phyloP scores from a whole-genome alignment of 78 protist genomes.

The Dictyostelium brefeldianum region DNA sequence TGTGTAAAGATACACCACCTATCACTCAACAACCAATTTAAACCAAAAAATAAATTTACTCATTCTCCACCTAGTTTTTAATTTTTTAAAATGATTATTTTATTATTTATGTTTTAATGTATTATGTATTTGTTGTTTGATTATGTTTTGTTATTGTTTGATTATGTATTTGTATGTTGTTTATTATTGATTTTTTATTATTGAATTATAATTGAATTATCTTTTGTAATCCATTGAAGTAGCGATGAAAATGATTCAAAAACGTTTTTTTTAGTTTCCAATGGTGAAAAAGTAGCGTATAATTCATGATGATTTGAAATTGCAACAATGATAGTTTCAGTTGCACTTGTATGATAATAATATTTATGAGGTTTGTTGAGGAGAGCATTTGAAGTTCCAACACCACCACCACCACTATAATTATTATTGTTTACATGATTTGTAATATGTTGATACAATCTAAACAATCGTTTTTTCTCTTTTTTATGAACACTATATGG shows the following conservation, averaged over 20 bases:
- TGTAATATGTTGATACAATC: constrained; percentile 76
- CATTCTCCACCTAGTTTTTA: no score
- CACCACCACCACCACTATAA: no score
- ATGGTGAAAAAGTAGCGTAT: constrained; percentile 81
- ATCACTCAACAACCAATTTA: no score
- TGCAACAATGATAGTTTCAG: constrained; percentile 79
- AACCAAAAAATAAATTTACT: no score
- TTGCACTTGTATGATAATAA: constrained; percentile 63
- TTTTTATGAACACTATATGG: constrained; percentile 51
- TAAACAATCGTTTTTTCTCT: constrained; percentile 72
- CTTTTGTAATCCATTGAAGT: constrained; percentile 83
- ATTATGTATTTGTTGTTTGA: not conserved
- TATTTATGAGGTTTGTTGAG: constrained; percentile 78
- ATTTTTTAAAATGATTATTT: not conserved
- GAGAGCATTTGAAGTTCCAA: not conserved
- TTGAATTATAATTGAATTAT: constrained; percentile 5
- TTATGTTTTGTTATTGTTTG: not conserved
- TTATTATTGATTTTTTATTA: not conserved
- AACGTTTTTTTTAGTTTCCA: constrained; percentile 62
- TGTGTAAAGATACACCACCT: not conserved
- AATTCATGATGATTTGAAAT: constrained; percentile 69
- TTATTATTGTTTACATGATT: constrained; percentile 42
- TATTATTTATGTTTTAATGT: not conserved
- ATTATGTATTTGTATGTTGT: not conserved
- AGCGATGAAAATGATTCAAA: constrained; percentile 46